Evolutionary conservation across 495 filamentous ascomycete genomes (phyloP).

Genomic region (Podospora appendiculata): DNA sequence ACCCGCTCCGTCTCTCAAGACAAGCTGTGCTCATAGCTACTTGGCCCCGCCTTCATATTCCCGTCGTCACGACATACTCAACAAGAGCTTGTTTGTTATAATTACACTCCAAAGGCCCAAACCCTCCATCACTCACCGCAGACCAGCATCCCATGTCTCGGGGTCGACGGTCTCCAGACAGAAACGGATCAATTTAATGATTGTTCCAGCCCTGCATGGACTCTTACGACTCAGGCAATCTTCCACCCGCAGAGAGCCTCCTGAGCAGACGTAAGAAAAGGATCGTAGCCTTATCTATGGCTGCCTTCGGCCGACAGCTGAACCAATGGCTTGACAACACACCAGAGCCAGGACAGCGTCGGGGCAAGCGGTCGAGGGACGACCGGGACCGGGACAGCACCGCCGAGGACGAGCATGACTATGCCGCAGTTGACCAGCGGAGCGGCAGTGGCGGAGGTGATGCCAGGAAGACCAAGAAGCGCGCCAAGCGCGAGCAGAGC

Average conservation of each 20-base stretch:
- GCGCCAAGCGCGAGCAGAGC: conserved; percentile 2
- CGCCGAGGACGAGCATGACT: neutral
- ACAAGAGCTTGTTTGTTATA: neutral
- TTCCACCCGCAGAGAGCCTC: conserved; percentile 17
- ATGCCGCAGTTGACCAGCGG: neutral
- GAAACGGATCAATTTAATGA: conserved; percentile 15
- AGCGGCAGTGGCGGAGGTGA: neutral
- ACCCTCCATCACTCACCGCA: conserved; percentile 1
- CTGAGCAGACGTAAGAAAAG: conserved; percentile 19
- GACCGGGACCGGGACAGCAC: conserved; percentile 2
- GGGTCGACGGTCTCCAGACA: conserved; percentile 15
- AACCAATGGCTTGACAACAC: conserved; percentile 20
- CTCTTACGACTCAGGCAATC: conserved; percentile 16
- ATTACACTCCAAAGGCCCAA: neutral
- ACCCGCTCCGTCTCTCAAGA: too few relatives aligned
- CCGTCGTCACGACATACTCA: neutral
- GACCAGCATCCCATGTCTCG: conserved; percentile 20
- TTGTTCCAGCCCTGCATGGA: conserved; percentile 18
- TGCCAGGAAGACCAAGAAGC: conserved; percentile 11
- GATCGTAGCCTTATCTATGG: conserved; percentile 25
- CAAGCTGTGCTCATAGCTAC: too few relatives aligned
- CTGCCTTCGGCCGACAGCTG: conserved; percentile 11
- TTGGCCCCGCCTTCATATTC: neutral
- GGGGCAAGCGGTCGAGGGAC: conserved; percentile 7
- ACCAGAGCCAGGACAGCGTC: neutral